phyloP scores from a whole-genome alignment of 225 moss, liverwort and hornwort genomes.

The Marchantia paleacea region DNA sequence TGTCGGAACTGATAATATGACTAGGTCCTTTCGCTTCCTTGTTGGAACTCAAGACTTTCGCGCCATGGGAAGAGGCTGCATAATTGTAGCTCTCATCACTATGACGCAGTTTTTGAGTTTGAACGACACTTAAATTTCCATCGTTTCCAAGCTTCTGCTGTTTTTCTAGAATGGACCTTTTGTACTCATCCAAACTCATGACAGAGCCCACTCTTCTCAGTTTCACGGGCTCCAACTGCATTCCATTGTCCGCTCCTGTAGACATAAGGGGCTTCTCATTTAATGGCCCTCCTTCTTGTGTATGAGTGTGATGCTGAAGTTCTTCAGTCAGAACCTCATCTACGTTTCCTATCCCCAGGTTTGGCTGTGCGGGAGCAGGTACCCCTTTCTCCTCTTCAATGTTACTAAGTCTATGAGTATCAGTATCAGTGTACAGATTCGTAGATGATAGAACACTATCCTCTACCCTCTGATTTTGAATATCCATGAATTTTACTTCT shows the following conservation, averaged over 20 bases:
- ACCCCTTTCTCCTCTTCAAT: background rate
- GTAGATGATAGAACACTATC: background rate
- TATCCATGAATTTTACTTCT: background rate
- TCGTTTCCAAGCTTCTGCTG: conserved; percentile 37
- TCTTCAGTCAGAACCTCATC: conserved; percentile 7
- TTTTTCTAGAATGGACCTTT: conserved; percentile 52
- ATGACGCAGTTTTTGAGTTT: conserved; percentile 54
- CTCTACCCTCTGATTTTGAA: background rate
- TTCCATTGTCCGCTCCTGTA: conserved; percentile 19
- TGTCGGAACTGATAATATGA: conserved; percentile 72
- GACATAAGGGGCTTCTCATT: background rate
- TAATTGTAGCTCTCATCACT: conserved; percentile 74
- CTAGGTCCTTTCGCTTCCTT: conserved; percentile 89
- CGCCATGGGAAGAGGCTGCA: conserved; percentile 70
- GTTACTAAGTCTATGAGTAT: too few species aligned
- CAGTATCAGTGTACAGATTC: background rate
- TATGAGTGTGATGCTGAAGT: background rate
- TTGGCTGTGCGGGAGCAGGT: background rate
- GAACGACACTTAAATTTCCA: conserved; percentile 53
- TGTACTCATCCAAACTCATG: conserved; percentile 83
- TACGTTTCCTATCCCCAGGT: background rate
- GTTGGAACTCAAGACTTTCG: conserved; percentile 69
- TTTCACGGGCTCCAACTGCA: conserved; percentile 25
- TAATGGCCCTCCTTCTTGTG: background rate
- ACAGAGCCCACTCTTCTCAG: conserved; percentile 53